Base-by-base conservation (phyloP, 2,329 filamentous ascomycete genomes). In the Sarocladium oryzae region DNA sequence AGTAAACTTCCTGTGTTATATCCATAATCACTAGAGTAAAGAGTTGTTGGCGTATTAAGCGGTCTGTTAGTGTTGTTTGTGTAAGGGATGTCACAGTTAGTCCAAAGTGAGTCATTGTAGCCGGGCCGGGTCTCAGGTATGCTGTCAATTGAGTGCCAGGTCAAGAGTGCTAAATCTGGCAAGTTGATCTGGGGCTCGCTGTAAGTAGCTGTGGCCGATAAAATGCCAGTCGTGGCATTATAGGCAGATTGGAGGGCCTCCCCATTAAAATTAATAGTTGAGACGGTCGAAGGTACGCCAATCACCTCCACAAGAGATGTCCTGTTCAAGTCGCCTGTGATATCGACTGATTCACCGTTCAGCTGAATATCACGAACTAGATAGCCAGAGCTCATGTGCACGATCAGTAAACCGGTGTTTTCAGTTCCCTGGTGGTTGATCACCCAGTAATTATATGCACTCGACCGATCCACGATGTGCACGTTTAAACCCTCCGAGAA, bases 1-100 rank as follows among this genome's bases (percentile, higher is more conserved):
- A 89, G 59, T 0, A 88, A 71, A 4, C 75, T 76, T 18, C 85
- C 84, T 0, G 79, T 77, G 62, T 86, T 74, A 68, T 79, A 89
- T 21, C 85, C 85, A 60, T 89, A 89, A 65, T 89, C 85, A 41
- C 76, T 77, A 1, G 75, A 73, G 60, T 84, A 88, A 1, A 89
- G 74, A 2, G 76, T 79, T 0, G 75, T 78, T 0, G 85, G 83
- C 0, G 85, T 88, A 4, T 80, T 66, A 30, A 30, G 28, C 2
- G 68, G 61, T 36, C 53, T 49, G 5, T 50, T 53, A 10, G 57
- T 55, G 48, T 61, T 62, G 51, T 53, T 55, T 3, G 59, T 60
- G 20, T 20, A 48, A 7, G 64, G 61, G 10, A 74, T 64, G 10
- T 67, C 66, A 4, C 68, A 69, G n/a, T 66, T 66, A 2, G 70